Percentiles rank a stretch among this genome's conserved stretches.
Conservation (phyloP, 2,329 filamentous ascomycete genomes). For the Aspergillus hiratsukae region DNA sequence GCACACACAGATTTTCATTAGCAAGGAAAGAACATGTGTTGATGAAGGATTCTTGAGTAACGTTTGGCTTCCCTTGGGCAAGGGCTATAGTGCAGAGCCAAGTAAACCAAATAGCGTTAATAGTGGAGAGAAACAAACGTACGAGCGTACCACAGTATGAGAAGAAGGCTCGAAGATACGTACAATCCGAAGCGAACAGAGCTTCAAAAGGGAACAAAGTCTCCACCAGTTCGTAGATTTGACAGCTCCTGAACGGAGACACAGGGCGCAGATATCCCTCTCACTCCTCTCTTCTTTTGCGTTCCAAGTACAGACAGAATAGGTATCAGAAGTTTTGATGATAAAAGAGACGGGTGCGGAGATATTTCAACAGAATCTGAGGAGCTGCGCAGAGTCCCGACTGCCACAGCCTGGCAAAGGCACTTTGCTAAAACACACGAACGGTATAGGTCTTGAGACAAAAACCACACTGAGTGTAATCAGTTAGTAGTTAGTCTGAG, state of each 20-base stretch:
- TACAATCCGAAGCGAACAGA: conserved; percentile 35
- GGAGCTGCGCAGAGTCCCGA: conserved; percentile 14
- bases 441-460: conserved; percentile 14
- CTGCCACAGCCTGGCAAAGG: conserved; percentile 20
- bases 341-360: conserved; percentile 14
- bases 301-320: conserved; percentile 26
- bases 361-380: conserved; percentile 21
- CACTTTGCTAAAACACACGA: conserved; percentile 17
- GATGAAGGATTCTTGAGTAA: not conserved
- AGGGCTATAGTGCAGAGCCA: not conserved
- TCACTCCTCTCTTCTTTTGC: conserved; percentile 8
- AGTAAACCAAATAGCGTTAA: not conserved
- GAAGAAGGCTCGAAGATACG: conserved; percentile 33
- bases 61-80: not conserved
- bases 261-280: conserved; percentile 17
- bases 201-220: conserved; percentile 22
- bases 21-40: conserved; percentile 23
- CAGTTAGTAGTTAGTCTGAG: conserved; percentile 10
- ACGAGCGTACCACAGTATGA: conserved; percentile 4
- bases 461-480: conserved; percentile 13
- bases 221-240: conserved; percentile 14
- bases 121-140: conserved; percentile 12
- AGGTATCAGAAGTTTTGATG: conserved; percentile 12
- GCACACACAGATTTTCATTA: conserved; percentile 36
- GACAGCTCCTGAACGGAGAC: conserved; percentile 16